Conservation (phyloP, 164 flowering plant genomes). For the Liquidambar formosana region DNA sequence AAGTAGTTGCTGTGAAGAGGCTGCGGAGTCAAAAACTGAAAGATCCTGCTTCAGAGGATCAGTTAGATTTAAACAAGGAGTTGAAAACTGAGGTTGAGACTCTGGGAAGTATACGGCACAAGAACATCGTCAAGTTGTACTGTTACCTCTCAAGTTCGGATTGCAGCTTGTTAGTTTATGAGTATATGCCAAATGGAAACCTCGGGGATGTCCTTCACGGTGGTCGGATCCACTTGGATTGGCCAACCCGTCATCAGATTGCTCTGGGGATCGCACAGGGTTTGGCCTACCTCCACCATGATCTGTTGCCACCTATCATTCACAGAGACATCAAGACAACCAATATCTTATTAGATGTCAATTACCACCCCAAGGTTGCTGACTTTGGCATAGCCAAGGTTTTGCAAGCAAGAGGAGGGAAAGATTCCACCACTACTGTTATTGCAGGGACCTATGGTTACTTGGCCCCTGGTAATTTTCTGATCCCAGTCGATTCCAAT, state of each 20-base stretch:
- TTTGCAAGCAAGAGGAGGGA: constrained; percentile 72
- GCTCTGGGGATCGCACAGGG: constrained; percentile 95
- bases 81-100: constrained; percentile 89
- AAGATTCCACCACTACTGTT: constrained; percentile 70
- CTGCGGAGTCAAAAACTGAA: constrained; percentile 66
- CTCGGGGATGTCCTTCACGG: constrained; percentile 88
- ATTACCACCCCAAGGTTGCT: constrained; percentile 86
- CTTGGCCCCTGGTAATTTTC: constrained; percentile 92
- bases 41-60: constrained; percentile 50
- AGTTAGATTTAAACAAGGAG: constrained; percentile 51
- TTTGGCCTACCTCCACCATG: constrained; percentile 93
- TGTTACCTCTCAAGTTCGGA: constrained; percentile 73
- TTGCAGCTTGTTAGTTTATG: constrained; percentile 76
- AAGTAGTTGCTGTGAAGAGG: constrained; percentile 83
- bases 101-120: constrained; percentile 87
- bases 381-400: constrained; percentile 98
- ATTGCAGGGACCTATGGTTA: constrained; percentile 96
- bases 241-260: constrained; percentile 84
- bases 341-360: constrained; percentile 74
- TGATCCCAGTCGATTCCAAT: no score
- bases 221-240: constrained; percentile 57
- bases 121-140: constrained; percentile 86
- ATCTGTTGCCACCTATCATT: constrained; percentile 70
- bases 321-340: constrained; percentile 95
- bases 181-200: constrained; percentile 95